Evolutionary conservation across 768 basidiomycete genomes (phyloP), one percentile per base, ranked within the genome.

Genomic region (Russula brevipes): DNA sequence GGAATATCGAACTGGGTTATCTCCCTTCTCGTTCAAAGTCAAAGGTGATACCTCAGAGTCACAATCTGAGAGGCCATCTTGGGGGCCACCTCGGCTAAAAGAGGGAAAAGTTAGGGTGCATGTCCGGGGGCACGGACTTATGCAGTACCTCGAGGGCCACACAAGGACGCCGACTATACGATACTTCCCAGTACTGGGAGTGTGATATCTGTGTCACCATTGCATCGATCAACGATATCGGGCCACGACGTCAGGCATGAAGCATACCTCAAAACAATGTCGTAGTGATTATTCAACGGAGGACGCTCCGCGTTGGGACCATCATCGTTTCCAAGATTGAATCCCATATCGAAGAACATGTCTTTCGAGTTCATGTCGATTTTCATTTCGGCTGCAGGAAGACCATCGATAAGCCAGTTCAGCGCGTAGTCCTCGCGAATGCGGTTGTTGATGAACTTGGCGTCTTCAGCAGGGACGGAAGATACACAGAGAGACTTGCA

Each of bases 341-440:
- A 98, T 0, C 95, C 90, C 77, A 92, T 88, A 76, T 96, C 94
- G 70, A 88, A 93, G 76, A 96, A 98, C 14, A 88, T 71, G 44
- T 96, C 92, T n/a, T 85, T 82, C 3, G 84, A 91, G 68, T 87
- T 82, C 50, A 77, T 70, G 72, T 97, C 94, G 41, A 79, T 76
- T 75, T 92, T 95, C 88, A 93, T 91, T 76, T 97, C 94, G 16
- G 92, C 91, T 6, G 90, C 91, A 2, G 95, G 96, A 35, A 98
- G 81, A 12, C 95, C 95, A 69, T 98, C 96, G 45, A 98, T 78
- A 38, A 98, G 86, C 89, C 94, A 96, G 70, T 97, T 97, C 59
- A 97, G 77, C 1, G 91, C 90, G 70, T 98, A 97, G 70, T 93
- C 90, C 72, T 98, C 94, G 49, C 82, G 81, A 72, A 97, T 94